phyloP scores from a whole-genome alignment of 441 rosid genomes.

The Pelargonium cotyledonis region DNA sequence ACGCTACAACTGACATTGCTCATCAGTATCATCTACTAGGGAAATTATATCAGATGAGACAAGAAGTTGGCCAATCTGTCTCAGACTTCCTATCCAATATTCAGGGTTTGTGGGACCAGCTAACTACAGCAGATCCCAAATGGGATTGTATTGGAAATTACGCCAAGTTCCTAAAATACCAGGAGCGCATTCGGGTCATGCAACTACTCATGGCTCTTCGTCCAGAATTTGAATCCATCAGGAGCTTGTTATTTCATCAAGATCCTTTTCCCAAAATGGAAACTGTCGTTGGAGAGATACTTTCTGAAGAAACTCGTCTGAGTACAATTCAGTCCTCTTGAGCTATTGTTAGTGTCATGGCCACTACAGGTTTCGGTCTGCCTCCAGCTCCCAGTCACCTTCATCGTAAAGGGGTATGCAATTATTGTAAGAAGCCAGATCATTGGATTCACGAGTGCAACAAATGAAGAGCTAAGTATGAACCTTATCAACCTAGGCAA shows the following conservation, averaged over 20 bases:
- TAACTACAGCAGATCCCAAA: neutral
- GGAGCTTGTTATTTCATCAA: neutral
- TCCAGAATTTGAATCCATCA: neutral
- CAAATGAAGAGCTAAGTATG: neutral
- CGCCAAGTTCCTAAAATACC: too few relatives aligned
- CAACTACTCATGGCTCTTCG: constrained; percentile 5
- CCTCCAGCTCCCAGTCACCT: neutral
- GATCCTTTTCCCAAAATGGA: neutral
- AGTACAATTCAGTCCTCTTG: constrained; percentile 7
- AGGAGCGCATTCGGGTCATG: neutral
- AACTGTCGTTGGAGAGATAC: neutral
- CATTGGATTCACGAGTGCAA: neutral
- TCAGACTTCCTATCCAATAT: neutral
- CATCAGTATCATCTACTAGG: neutral
- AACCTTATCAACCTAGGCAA: neutral
- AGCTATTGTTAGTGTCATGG: neutral
- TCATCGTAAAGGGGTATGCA: neutral
- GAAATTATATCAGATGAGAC: neutral
- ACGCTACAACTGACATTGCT: neutral
- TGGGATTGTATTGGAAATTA: neutral
- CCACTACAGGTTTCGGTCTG: neutral
- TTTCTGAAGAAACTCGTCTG: neutral
- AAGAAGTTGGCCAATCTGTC: neutral
- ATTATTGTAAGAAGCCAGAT: neutral
- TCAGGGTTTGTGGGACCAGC: neutral